Evolutionary conservation across 305 asterid genomes (phyloP).

Genomic region (Plantago lanceolata): DNA sequence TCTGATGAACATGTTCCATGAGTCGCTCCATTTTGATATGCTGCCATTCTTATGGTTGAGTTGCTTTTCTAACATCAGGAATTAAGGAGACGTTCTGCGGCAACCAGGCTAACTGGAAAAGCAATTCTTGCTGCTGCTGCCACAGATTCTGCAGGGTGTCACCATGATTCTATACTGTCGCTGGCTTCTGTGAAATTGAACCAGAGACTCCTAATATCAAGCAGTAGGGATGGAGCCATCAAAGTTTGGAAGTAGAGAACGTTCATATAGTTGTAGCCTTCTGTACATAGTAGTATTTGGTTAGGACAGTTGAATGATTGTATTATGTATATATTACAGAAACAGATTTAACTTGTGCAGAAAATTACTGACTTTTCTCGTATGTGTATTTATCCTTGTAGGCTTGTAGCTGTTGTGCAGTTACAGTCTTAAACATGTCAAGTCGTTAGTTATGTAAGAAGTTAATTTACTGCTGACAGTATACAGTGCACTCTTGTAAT

Average conservation of each 20-base stretch:
- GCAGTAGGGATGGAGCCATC: constrained; percentile 93
- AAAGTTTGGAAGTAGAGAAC: constrained; percentile 90
- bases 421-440: no score
- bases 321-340: constrained; percentile 29
- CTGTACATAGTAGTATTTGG: constrained; percentile 46
- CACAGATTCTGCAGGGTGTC: constrained; percentile 90
- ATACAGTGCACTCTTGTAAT: no score
- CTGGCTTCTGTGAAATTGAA: constrained; percentile 86
- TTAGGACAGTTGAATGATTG: constrained; percentile 22
- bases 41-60: constrained; percentile 7
- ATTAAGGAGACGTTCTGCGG: constrained; percentile 69
- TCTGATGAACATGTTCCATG: not conserved
- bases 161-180: constrained; percentile 80
- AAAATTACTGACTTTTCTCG: constrained; percentile 7
- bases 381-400: constrained; percentile 3
- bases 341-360: constrained; percentile 16
- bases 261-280: constrained; percentile 21
- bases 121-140: constrained; percentile 80
- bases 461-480: no score
- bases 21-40: constrained; percentile 1
- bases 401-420: constrained; percentile 27
- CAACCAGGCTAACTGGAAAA: constrained; percentile 63
- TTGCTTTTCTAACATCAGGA: constrained; percentile 45
- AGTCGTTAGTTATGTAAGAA: no score
- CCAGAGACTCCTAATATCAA: constrained; percentile 89